Evolutionary conservation across 192 early-diverging fungal species (phyloP).

Genomic region (Rhizoclosmatium globosum): DNA sequence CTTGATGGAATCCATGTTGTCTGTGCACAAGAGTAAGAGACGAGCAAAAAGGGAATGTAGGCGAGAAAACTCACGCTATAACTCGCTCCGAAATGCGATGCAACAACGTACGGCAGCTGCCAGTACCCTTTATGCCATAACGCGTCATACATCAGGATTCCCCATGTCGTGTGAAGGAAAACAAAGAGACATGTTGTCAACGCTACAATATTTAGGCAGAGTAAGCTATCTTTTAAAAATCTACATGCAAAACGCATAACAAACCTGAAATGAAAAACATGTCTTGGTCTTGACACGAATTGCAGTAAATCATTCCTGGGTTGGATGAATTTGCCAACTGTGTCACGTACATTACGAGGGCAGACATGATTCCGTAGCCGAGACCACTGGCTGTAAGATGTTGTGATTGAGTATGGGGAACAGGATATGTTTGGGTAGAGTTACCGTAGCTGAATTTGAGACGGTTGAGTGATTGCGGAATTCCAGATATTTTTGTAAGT

Average conservation of each 20-base stretch:
- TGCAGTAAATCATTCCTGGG: slow-evolving; percentile 73
- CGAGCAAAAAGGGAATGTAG: background rate
- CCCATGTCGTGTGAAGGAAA: slow-evolving; percentile 77
- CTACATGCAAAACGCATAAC: background rate
- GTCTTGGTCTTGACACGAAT: slow-evolving; percentile 65
- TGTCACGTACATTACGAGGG: slow-evolving; percentile 73
- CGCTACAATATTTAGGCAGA: slow-evolving; percentile 56
- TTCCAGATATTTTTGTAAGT: slow-evolving; percentile 64
- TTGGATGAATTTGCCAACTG: slow-evolving; percentile 72
- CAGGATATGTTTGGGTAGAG: background rate
- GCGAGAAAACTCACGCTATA: slow-evolving; percentile 58
- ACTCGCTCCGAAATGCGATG: slow-evolving; percentile 74
- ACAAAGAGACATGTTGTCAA: slow-evolving; percentile 75
- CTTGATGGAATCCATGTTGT: slow-evolving; percentile 56
- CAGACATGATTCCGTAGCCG: slow-evolving; percentile 71
- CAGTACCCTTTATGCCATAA: slow-evolving; percentile 54
- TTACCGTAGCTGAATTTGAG: slow-evolving; percentile 70
- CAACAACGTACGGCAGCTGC: slow-evolving; percentile 60
- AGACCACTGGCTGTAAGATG: slow-evolving; percentile 5
- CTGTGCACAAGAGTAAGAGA: slow-evolving; percentile 33
- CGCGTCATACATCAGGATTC: slow-evolving; percentile 78
- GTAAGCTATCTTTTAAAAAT: background rate
- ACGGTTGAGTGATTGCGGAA: slow-evolving; percentile 75
- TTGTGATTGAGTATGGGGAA: background rate
- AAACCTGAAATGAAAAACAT: slow-evolving; percentile 70